A percentile compares a stretch with the other conserved stretches of the same genome.
These are phyloP conservation scores for Phytophthora crassamura DNA, from an alignment of 352 stramenopile species.

Conservation along the genomic window DNA sequence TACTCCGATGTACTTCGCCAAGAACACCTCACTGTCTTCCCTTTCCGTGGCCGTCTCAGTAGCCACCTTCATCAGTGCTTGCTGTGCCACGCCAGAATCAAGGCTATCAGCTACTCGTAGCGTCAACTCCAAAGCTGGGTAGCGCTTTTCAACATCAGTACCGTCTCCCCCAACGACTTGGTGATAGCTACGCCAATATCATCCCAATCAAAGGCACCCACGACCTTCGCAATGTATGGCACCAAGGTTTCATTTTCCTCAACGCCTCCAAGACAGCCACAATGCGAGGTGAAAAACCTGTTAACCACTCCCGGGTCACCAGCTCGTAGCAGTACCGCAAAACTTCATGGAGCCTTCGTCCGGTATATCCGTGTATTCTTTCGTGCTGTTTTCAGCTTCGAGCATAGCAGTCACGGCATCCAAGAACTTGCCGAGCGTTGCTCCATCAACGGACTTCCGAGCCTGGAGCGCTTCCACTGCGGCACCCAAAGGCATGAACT, in stretches of 20 bases:
- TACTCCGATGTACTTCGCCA: background rate
- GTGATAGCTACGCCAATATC: constrained; percentile 1
- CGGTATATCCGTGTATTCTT: no score
- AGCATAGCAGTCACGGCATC: background rate
- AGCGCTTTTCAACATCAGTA: background rate
- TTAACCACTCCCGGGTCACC: constrained; percentile 5
- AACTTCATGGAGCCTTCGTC: constrained; percentile 7
- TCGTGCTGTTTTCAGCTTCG: no score
- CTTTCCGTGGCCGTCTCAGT: background rate
- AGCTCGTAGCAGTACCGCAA: constrained; percentile 7
- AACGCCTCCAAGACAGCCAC: background rate
- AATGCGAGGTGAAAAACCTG: constrained; percentile 10
- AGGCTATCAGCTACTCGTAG: constrained; percentile 5
- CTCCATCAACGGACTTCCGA: background rate
- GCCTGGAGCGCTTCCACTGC: background rate
- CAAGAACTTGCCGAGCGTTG: constrained; percentile 11
- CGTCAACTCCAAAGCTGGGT: constrained; percentile 3
- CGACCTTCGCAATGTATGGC: background rate
- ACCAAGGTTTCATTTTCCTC: constrained; percentile 11
- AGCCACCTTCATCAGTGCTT: background rate
- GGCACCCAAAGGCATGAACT: constrained; percentile 8
- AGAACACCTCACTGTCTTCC: background rate
- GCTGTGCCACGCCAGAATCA: background rate
- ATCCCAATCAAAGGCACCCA: constrained; percentile 15
- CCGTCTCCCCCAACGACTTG: background rate